Conservation (phyloP, 257 asterid genomes). For the Nicotiana attenuata region DNA sequence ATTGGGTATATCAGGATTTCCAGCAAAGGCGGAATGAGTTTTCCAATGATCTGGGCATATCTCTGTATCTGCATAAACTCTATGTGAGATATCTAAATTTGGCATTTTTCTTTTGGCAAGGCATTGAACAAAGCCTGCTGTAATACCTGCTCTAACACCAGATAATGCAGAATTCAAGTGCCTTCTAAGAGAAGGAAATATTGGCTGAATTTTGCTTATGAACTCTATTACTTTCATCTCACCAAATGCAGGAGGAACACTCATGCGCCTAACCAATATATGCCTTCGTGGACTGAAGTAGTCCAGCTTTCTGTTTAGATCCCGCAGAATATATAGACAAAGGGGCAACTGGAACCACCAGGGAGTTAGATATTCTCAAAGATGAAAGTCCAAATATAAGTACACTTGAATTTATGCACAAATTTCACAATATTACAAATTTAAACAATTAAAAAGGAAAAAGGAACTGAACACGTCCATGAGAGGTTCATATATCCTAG, state of each 20-base stretch:
- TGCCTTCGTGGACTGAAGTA: conserved; percentile 48
- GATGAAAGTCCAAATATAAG: neutral
- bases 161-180: conserved; percentile 50
- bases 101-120: conserved; percentile 9
- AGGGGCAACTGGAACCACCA: conserved; percentile 59
- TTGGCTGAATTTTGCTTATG: conserved; percentile 42
- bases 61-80: conserved; percentile 44
- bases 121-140: conserved; percentile 14
- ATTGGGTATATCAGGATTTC: conserved; percentile 49
- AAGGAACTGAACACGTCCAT: neutral
- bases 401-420: neutral
- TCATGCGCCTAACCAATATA: conserved; percentile 28
- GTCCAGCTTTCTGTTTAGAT: conserved; percentile 71
- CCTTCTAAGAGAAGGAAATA: conserved; percentile 56
- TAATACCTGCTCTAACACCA: conserved; percentile 57
- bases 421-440: neutral
- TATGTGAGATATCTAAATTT: conserved; percentile 25
- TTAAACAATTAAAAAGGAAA: neutral
- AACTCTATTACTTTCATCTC: conserved; percentile 40
- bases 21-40: conserved; percentile 49
- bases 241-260: conserved; percentile 32
- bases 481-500: neutral
- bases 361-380: conserved; percentile 12
- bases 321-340: conserved; percentile 68
- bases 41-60: conserved; percentile 78